Conservation (phyloP, 257 asterid species). For the Nicotiana attenuata region DNA sequence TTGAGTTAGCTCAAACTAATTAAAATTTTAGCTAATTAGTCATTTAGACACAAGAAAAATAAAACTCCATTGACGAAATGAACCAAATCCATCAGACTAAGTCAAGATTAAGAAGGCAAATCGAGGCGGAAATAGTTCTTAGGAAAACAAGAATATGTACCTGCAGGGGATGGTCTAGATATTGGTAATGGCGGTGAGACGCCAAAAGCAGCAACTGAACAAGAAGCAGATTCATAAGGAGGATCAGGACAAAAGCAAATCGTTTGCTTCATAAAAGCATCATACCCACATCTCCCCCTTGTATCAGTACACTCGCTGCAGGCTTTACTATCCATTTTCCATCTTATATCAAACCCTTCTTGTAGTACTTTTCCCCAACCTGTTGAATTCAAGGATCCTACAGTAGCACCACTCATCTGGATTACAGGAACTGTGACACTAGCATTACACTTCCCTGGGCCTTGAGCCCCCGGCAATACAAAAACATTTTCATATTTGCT, state of each 20-base stretch:
- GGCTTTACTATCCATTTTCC: conserved; percentile 37
- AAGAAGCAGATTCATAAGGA: conserved; percentile 31
- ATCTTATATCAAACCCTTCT: conserved; percentile 48
- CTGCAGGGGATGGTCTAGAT: background rate
- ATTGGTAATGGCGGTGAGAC: conserved; percentile 16
- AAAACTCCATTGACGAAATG: background rate
- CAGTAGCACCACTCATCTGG: conserved; percentile 10
- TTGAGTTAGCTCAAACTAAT: background rate
- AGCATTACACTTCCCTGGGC: conserved; percentile 36
- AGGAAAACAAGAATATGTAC: conserved; percentile 13
- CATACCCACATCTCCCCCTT: conserved; percentile 51
- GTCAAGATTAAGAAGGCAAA: background rate
- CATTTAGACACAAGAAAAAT: background rate
- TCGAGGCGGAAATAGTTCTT: background rate
- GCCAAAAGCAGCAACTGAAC: conserved; percentile 18
- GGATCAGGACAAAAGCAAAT: conserved; percentile 51
- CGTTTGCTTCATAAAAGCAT: conserved; percentile 24
- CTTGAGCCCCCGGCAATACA: conserved; percentile 35
- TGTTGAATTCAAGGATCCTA: conserved; percentile 17
- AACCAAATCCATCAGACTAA: background rate
- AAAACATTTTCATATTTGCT: conserved; percentile 17
- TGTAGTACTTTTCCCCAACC: conserved; percentile 27
- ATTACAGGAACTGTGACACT: conserved; percentile 49
- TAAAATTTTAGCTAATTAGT: background rate
- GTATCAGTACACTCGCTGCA: conserved; percentile 45